phyloP scores from a whole-genome alignment of 2,329 filamentous ascomycete genomes.

The Venturia carpophila region DNA sequence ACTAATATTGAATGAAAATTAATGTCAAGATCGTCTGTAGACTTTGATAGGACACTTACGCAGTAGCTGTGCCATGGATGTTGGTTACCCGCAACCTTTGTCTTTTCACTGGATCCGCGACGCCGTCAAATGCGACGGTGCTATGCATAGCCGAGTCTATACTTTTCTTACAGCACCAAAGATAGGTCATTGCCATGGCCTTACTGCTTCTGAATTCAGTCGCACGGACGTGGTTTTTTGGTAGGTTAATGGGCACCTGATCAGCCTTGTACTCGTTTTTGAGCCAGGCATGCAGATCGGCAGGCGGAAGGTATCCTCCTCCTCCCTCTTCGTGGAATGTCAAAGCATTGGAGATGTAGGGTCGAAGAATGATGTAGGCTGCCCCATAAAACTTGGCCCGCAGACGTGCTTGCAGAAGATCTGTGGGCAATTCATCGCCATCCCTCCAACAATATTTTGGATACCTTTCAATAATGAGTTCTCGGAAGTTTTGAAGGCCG shows the following conservation, averaged over 20 bases:
- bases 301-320: not conserved
- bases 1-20: constrained; percentile 38
- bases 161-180: constrained; percentile 36
- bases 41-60: constrained; percentile 58
- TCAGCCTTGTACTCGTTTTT: not conserved
- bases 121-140: constrained; percentile 70
- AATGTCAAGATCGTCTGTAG: not conserved
- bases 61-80: constrained; percentile 89
- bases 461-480: constrained; percentile 42
- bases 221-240: constrained; percentile 22
- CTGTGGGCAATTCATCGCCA: constrained; percentile 58
- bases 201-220: constrained; percentile 26
- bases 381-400: constrained; percentile 94
- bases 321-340: constrained; percentile 7
- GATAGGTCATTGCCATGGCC: not conserved
- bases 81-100: constrained; percentile 82
- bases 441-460: constrained; percentile 49
- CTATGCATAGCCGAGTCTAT: constrained; percentile 73
- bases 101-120: constrained; percentile 53
- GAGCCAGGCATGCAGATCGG: not conserved
- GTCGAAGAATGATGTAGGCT: constrained; percentile 79
- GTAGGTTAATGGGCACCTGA: not conserved
- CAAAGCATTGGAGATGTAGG: constrained; percentile 52
- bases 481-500: constrained; percentile 49
- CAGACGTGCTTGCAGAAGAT: constrained; percentile 76